These are phyloP conservation scores for Sedum album DNA, from an alignment of 164 flowering plant genomes.

Conservation along the genomic window DNA sequence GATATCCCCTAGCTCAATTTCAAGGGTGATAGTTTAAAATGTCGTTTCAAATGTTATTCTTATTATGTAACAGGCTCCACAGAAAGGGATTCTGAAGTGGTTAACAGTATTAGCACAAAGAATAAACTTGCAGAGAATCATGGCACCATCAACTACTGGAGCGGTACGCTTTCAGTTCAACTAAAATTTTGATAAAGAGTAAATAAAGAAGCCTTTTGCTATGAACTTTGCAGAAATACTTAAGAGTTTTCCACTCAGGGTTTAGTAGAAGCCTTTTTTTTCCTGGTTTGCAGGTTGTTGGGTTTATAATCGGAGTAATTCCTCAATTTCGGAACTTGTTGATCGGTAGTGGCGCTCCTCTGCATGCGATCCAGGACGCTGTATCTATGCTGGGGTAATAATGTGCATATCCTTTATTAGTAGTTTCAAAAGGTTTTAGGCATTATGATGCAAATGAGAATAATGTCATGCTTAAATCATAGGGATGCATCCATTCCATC, in stretches of 20 bases:
- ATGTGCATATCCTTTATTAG: background rate
- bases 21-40: too few relatives aligned
- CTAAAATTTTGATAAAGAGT: background rate
- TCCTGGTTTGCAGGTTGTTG: conserved; percentile 38
- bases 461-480: conserved; percentile 11
- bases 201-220: background rate
- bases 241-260: background rate
- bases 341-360: conserved; percentile 64
- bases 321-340: conserved; percentile 38
- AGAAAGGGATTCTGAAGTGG: conserved; percentile 6
- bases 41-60: background rate
- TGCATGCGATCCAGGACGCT: conserved; percentile 53
- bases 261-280: background rate
- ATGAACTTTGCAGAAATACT: background rate
- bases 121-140: conserved; percentile 16
- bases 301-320: conserved; percentile 49
- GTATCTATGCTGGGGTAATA: conserved; percentile 58
- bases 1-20: too few relatives aligned
- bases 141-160: conserved; percentile 34
- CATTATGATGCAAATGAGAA: background rate
- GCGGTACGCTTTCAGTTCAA: conserved; percentile 17
- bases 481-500: conserved; percentile 75
- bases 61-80: background rate
- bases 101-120: conserved; percentile 4
- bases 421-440: background rate